Percentiles rank a stretch among this genome's conserved stretches.
These are phyloP conservation scores for Tetrahymena borealis DNA, from an alignment of 73 alveolate species.

Conservation along the genomic window DNA sequence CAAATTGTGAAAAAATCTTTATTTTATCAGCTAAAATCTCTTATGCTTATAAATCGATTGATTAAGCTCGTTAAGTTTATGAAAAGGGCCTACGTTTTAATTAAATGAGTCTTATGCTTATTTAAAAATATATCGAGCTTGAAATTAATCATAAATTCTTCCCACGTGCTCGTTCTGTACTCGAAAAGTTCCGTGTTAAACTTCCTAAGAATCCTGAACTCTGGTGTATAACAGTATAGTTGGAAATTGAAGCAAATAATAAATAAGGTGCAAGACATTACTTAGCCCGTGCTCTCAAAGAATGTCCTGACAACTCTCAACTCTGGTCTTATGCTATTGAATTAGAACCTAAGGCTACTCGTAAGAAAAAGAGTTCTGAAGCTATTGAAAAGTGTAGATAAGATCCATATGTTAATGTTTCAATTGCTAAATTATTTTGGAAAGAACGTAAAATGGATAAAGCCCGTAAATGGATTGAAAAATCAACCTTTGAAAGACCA, in stretches of 20 bases:
- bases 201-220: constrained; percentile 48
- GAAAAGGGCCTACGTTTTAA: constrained; percentile 50
- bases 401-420: constrained; percentile 49
- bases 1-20: constrained; percentile 49
- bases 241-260: constrained; percentile 58
- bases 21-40: constrained; percentile 39
- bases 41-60: constrained; percentile 17
- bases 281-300: constrained; percentile 56
- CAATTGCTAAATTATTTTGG: constrained; percentile 60
- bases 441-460: constrained; percentile 67
- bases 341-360: constrained; percentile 52
- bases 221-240: constrained; percentile 58
- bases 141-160: constrained; percentile 44
- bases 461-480: constrained; percentile 62
- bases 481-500: constrained; percentile 50
- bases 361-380: constrained; percentile 53
- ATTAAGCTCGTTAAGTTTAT: constrained; percentile 47
- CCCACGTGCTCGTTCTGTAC: constrained; percentile 65
- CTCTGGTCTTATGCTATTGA: constrained; percentile 70
- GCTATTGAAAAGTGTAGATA: constrained; percentile 59
- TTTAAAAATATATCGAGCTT: constrained; percentile 55
- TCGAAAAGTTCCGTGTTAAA: constrained; percentile 67
- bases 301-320: constrained; percentile 51
- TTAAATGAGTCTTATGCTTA: constrained; percentile 14
- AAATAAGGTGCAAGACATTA: constrained; percentile 55